Percentiles rank a stretch among this genome's conserved stretches.
Conservation (phyloP, 306 rosid genomes). For the Potentilla sterilis region DNA sequence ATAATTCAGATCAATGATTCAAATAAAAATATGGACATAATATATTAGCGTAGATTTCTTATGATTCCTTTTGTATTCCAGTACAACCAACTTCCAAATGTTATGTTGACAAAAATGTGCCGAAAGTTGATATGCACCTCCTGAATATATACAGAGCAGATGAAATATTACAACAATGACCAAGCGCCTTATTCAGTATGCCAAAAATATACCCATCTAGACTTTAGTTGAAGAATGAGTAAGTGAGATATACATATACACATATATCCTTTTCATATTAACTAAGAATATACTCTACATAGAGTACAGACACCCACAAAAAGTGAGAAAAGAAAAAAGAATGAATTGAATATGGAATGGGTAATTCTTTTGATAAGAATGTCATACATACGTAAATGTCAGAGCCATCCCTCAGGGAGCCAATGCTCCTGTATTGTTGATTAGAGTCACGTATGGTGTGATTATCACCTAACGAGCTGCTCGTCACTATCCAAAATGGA, state of each 20-base stretch:
- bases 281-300: constrained; percentile 36
- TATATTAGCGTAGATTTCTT: not conserved
- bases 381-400: constrained; percentile 22
- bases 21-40: not conserved
- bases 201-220: not conserved
- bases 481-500: constrained; percentile 61
- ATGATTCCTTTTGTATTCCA: not conserved
- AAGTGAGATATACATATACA: constrained; percentile 17
- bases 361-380: constrained; percentile 33
- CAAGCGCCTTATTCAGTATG: not conserved
- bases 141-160: not conserved
- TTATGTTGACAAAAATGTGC: not conserved
- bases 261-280: constrained; percentile 30
- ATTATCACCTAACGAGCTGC: constrained; percentile 15
- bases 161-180: not conserved
- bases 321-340: constrained; percentile 39
- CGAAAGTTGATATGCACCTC: not conserved
- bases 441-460: constrained; percentile 29
- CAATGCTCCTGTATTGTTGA: constrained; percentile 27
- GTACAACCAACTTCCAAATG: not conserved
- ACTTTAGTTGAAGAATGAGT: not conserved
- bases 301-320: constrained; percentile 42
- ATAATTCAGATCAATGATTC: not conserved
- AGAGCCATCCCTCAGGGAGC: constrained; percentile 27
- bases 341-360: constrained; percentile 56